A percentile compares a stretch with the other conserved stretches of the same genome.
Conservation (phyloP, 2,329 filamentous ascomycete genomes). For the Beauveria sp. region DNA sequence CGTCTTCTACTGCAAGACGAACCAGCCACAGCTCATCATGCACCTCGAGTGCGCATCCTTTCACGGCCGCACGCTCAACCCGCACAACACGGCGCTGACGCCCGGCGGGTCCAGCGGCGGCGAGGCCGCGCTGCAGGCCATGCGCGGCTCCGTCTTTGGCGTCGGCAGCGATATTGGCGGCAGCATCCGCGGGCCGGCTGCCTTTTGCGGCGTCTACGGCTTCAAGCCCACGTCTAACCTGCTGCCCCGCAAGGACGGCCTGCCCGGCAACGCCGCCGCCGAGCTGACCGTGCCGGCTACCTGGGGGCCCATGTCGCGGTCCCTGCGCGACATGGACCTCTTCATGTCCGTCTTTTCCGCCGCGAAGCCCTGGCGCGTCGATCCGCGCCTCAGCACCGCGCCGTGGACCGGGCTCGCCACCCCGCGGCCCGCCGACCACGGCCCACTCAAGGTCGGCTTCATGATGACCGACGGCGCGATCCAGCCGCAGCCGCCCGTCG, state of each 20-base stretch:
- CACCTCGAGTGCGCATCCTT: slow-evolving; percentile 51
- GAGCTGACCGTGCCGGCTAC: slow-evolving; percentile 29
- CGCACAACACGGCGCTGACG: slow-evolving; percentile 48
- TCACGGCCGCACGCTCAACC: slow-evolving; percentile 53
- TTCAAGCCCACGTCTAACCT: slow-evolving; percentile 5
- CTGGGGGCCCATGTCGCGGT: slow-evolving; percentile 25
- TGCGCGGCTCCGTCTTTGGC: slow-evolving; percentile 30
- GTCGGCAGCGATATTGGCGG: slow-evolving; percentile 33
- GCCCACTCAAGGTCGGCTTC: slow-evolving; percentile 33
- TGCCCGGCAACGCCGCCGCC: slow-evolving; percentile 6
- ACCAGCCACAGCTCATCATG: slow-evolving; percentile 50
- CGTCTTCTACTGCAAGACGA: slow-evolving; percentile 60
- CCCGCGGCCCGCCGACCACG: neutral
- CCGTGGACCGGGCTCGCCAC: slow-evolving; percentile 23
- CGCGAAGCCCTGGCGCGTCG: slow-evolving; percentile 20
- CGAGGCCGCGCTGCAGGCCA: slow-evolving; percentile 29
- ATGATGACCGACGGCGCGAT: slow-evolving; percentile 30
- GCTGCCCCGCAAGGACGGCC: neutral
- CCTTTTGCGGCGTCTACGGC: slow-evolving; percentile 8
- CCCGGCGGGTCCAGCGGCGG: slow-evolving; percentile 59
- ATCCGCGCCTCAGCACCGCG: slow-evolving; percentile 24
- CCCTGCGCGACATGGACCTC: slow-evolving; percentile 27
- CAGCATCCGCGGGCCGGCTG: slow-evolving; percentile 17
- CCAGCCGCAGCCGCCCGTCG: slow-evolving; percentile 30
- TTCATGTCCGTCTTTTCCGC: slow-evolving; percentile 22